Base-by-base conservation (phyloP, 2,329 filamentous ascomycete genomes). In the Colletotrichum trifolii region DNA sequence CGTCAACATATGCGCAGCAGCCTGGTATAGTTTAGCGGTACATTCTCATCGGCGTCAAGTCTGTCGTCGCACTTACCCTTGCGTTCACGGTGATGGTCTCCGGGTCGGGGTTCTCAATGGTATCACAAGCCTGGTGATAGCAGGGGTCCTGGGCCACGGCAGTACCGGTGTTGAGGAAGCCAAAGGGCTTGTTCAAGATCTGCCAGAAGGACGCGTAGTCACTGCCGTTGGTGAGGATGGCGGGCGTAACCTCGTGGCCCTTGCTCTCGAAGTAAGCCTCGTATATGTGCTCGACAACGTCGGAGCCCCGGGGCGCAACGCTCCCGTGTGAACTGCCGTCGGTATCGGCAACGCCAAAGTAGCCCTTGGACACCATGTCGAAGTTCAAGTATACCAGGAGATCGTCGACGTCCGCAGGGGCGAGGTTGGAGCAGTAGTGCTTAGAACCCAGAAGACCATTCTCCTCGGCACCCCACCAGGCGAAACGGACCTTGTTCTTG, bases 171-270 rank as follows among this genome's bases (percentile, higher is more conserved):
- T 87, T 86, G 34, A 90, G 76, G 10, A 86, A 86, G 77, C 86
- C 46, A 74, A 81, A 25, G 79, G 85, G 70, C 88, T 89, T 77
- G 8, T 71, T 54, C 34, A 85, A 83, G 42, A 82, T 77, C 46
- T 84, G 78, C 39, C 87, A 78, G 78, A 90, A 90, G 1, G 85
- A 82, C 10, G 83, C 85, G 67, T 90, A 90, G 71, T 90, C 88
- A 10, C 82, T 87, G 54, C 87, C 83, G 6, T 85, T 86, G 52
- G 69, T 74, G 0, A 76, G 56, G 2, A 69, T 69, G 3, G 69
- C 68, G 4, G 72, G 72, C 1, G 69, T 71, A 0, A 76, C 72
- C 11, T 74, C 66, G 15, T 77, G 73, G 9, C 78, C 76, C 64
- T 77, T 68, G 1, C 68, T 43, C 12, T 64, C 65, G 40, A 79